Base-by-base conservation (phyloP, 306 rosid genomes). In the Phaseolus lunatus region DNA sequence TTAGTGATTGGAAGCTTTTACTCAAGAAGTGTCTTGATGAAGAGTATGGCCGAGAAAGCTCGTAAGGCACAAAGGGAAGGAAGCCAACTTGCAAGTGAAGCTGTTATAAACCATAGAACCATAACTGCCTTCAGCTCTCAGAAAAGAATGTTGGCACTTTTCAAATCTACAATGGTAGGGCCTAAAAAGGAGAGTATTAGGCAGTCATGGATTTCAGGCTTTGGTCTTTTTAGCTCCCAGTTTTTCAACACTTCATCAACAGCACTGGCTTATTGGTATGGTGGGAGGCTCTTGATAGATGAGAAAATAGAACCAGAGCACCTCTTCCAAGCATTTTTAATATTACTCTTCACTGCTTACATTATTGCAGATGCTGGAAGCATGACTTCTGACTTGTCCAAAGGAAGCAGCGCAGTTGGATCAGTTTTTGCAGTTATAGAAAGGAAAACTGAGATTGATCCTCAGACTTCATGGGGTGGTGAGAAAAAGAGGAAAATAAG, bases 311-410 rank as follows among this genome's bases (percentile, higher is more conserved):
- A 87, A 24, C 78, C 97, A 70, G 83, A 75, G 52, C 86, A 84
- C 26, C 92, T 94, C 14, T 94, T 94, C 39, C 97, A 91, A 89
- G 98, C 97, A 39, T 94, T 90, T 63, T 83, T 91, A 45, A 94
- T 90, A 65, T 50, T 90, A 54, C 81, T 92, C 41, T 94, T 94
- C 84, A 88, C 95, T 15, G 93, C 96, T 57, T 94, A 89, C 52
- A 84, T 83, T 24, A 94, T 94, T 81, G 93, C 97, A 45, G 96
- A 92, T 39, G 97, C 98, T n/a, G 97, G 97, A 73, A 94, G 92
- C 85, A 92, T 90, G 98, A 88, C 96, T 59, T 86, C 92, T 56
- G 95, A 94, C 81, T 41, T 89, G 75, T 94, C 93, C 43, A 92
- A 82, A 86, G 98, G 98, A 88, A 87, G 86, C 81, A 84, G 61